Evolutionary conservation across 164 flowering plant species (phyloP).

Genomic region (Stephania yunnanensis): DNA sequence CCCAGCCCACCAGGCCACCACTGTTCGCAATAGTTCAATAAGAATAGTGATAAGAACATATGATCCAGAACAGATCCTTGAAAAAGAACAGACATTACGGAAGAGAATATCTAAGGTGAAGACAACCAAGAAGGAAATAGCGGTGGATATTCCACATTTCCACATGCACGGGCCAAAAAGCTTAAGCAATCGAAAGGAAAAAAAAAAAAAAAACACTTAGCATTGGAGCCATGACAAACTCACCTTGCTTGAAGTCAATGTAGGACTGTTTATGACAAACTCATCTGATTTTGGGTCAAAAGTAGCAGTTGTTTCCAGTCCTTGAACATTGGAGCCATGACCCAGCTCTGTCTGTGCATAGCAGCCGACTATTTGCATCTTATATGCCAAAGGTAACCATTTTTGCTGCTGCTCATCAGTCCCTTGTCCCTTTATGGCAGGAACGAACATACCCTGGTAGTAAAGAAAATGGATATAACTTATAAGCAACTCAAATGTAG

Average conservation of each 20-base stretch:
- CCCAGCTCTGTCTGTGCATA: slow-evolving; percentile 99
- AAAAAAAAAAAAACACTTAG: too few species aligned
- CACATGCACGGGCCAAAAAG: too few species aligned
- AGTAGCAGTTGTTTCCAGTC: slow-evolving; percentile 96
- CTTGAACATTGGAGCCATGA: slow-evolving; percentile 99
- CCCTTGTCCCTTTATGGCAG: slow-evolving; percentile 93
- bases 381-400: slow-evolving; percentile 92
- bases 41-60: neutral
- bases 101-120: neutral
- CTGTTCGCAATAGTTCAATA: slow-evolving; percentile 29
- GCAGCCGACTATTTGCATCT: slow-evolving; percentile 97
- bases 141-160: neutral
- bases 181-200: too few species aligned
- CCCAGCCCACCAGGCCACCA: slow-evolving; percentile 99
- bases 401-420: slow-evolving; percentile 90
- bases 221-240: slow-evolving; percentile 18
- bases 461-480: slow-evolving; percentile 3
- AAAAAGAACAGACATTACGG: neutral
- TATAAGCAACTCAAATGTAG: neutral
- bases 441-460: slow-evolving; percentile 90
- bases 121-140: neutral
- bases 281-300: slow-evolving; percentile 88
- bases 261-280: slow-evolving; percentile 86
- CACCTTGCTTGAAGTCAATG: slow-evolving; percentile 92
- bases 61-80: neutral